Evolutionary conservation across 305 asterid species (phyloP).

Genomic region (Solanum hybrid): DNA sequence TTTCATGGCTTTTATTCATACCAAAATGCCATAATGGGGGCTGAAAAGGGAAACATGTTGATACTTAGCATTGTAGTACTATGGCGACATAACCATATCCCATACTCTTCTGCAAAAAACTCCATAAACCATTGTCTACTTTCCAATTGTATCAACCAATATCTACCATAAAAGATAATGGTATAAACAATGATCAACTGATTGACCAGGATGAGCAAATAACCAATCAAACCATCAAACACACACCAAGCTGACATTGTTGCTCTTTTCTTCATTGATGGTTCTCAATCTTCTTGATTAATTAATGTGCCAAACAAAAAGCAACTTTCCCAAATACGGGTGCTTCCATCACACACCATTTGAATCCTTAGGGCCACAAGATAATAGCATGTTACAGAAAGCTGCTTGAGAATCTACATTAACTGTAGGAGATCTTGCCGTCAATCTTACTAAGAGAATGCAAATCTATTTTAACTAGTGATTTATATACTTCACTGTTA

Average conservation of each 20-base stretch:
- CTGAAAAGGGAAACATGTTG: not conserved
- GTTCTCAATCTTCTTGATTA: not conserved
- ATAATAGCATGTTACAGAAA: not conserved
- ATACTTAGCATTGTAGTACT: not conserved
- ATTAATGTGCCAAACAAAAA: not conserved
- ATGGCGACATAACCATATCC: not conserved
- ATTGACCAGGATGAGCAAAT: not conserved
- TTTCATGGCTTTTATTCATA: not conserved
- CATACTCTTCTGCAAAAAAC: not conserved
- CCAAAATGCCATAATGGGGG: not conserved
- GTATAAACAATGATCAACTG: not conserved
- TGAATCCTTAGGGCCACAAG: not conserved
- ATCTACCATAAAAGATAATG: not conserved
- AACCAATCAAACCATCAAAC: not conserved
- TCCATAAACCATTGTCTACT: not conserved
- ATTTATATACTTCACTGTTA: not conserved
- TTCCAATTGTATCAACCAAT: not conserved
- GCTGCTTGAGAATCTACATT: not conserved
- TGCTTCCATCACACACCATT: not conserved
- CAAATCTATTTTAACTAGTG: not conserved
- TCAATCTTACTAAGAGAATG: not conserved
- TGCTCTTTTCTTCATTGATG: not conserved
- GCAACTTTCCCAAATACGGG: not conserved
- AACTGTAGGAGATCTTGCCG: not conserved
- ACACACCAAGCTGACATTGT: not conserved